Evolutionary conservation across 1,284 basidiomycete genomes (phyloP), one percentile per base, ranked within the genome.

Genomic region (Wolfiporia cocos): DNA sequence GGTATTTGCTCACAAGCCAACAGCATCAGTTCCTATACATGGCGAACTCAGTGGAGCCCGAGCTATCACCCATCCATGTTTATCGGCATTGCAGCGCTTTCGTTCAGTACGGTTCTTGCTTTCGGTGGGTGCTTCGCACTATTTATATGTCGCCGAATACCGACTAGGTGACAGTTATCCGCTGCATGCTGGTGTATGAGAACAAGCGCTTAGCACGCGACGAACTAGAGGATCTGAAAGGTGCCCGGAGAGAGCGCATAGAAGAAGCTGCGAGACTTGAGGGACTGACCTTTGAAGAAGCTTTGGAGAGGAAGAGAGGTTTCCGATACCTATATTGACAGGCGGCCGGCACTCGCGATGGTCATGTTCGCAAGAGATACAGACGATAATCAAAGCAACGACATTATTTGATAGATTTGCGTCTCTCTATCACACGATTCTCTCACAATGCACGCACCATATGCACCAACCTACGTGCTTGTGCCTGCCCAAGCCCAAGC

Each of bases 291-390:
- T 50, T 67, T 38, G 57, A 64, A 35, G 64, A 69, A 43, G 66
- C 65, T 3, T 39, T 67, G 31, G 57, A 55, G 39, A 58, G 64
- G 40, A 65, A 56, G 49, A 57, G 57, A 44, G 67, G 66, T 0
- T 70, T 72, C 62, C 56, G 69, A 37, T 71, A 71, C 44, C 54
- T 73, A 22, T 59, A 63, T 41, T 67, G 41, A 61, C n/a, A n/a
- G n/a, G n/a, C n/a, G n/a, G n/a, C n/a, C n/a, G n/a, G n/a, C n/a
- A n/a, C n/a, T n/a, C n/a, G n/a, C n/a, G n/a, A n/a, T n/a, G n/a
- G n/a, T n/a, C n/a, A n/a, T n/a, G n/a, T n/a, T n/a, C n/a, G n/a
- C n/a, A n/a, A n/a, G n/a, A n/a, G n/a, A n/a, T n/a, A n/a, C n/a
- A n/a, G n/a, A n/a, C n/a, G n/a, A n/a, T n/a, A n/a, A n/a, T n/a